These are phyloP conservation scores for Sphagnum contortum DNA, from an alignment of 225 moss, liverwort and hornwort genomes.

Conservation along the genomic window DNA sequence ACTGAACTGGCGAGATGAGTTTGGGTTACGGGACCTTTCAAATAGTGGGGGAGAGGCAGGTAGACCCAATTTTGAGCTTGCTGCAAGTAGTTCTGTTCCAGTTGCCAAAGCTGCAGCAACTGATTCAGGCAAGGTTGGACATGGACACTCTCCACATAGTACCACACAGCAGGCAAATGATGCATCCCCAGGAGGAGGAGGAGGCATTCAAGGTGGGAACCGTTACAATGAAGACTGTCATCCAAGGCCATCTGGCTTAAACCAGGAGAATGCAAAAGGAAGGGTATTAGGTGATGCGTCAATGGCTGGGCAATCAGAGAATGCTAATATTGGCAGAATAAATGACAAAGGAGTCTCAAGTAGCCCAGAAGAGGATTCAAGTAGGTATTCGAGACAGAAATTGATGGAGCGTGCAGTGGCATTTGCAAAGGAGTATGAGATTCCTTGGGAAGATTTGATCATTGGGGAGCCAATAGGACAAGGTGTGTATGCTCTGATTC, in stretches of 20 bases:
- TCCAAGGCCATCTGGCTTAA: conserved; percentile 33
- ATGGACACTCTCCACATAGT: conserved; percentile 13
- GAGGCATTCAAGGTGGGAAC: conserved; percentile 4
- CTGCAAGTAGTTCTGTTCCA: conserved; percentile 4
- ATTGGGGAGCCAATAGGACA: conserved; percentile 93
- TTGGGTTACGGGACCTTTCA: conserved; percentile 30
- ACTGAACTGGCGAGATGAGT: conserved; percentile 66
- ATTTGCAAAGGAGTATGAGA: conserved; percentile 71
- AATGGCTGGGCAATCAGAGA: conserved; percentile 15
- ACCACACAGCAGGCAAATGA: conserved; percentile 17
- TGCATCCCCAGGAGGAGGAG: conserved; percentile 32
- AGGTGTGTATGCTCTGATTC: conserved; percentile 25
- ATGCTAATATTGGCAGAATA: conserved; percentile 5
- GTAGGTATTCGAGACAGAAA: conserved; percentile 31
- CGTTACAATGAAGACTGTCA: too few relatives aligned
- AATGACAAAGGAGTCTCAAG: conserved; percentile 27
- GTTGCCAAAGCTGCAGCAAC: conserved; percentile 6
- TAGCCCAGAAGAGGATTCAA: conserved; percentile 45
- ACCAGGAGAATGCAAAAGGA: conserved; percentile 1
- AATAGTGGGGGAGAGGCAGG: conserved; percentile 20
- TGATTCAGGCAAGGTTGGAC: conserved; percentile 15
- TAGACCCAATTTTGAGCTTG: conserved; percentile 5
- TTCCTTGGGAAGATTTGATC: conserved; percentile 74
- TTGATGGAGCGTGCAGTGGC: conserved; percentile 59
- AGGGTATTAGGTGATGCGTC: conserved; percentile 15